Conservation (phyloP, 2,329 filamentous ascomycete species). For the Venturia effusa region DNA sequence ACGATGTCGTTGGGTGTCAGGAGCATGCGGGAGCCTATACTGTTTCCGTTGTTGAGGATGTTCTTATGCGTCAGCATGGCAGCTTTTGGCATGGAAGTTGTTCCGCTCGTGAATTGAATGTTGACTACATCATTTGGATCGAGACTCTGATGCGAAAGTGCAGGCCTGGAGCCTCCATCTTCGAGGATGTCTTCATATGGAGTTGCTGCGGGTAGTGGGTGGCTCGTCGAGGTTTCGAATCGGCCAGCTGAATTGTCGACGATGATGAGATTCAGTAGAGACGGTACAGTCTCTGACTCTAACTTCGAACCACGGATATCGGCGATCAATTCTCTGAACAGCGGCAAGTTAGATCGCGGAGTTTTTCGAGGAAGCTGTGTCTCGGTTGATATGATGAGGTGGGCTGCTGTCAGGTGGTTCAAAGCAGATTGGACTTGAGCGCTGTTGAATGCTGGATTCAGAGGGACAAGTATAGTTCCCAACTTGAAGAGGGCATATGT, state of each 20-base stretch:
- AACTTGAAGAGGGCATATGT: conserved; percentile 91
- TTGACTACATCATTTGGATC: conserved; percentile 66
- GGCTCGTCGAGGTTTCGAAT: conserved; percentile 33
- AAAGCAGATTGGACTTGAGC: conserved; percentile 69
- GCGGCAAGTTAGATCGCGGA: conserved; percentile 47
- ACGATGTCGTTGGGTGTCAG: conserved; percentile 61
- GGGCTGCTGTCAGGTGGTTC: conserved; percentile 58
- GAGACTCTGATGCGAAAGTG: conserved; percentile 39
- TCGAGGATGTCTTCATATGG: conserved; percentile 35
- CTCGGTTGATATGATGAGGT: conserved; percentile 77
- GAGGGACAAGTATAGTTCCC: conserved; percentile 83
- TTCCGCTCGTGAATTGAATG: conserved; percentile 96
- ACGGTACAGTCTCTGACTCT: conserved; percentile 52
- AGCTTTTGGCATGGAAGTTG: conserved; percentile 81
- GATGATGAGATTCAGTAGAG: conserved; percentile 59
- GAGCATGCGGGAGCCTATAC: conserved; percentile 78
- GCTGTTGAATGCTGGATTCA: conserved; percentile 83
- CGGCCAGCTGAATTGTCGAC: conserved; percentile 63
- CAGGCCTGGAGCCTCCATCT: conserved; percentile 28
- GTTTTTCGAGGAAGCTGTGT: conserved; percentile 65
- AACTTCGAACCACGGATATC: conserved; percentile 31
- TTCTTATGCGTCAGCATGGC: conserved; percentile 75
- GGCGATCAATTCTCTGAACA: conserved; percentile 44
- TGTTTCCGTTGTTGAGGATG: conserved; percentile 86
- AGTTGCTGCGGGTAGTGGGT: conserved; percentile 22